Evolutionary conservation across 1,139 yeast species (phyloP).

Genomic region (Hansenula sp.): DNA sequence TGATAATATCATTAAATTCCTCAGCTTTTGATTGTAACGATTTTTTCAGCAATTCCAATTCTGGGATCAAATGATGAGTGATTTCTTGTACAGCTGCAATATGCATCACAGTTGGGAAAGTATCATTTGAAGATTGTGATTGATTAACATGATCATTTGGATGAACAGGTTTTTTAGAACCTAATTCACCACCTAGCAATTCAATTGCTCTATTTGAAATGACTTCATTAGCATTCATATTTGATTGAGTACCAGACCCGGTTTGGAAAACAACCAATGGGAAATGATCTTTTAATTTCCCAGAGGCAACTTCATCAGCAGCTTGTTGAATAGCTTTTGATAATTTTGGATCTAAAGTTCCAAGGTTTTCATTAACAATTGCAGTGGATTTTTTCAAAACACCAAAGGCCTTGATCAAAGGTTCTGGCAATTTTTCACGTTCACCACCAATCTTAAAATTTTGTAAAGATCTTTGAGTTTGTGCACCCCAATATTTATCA

Average conservation of each 20-base stretch:
- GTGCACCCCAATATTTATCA: conserved; percentile 95
- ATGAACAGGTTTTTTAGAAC: conserved; percentile 91
- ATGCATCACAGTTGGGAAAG: conserved; percentile 99
- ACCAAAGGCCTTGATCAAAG: conserved; percentile 90
- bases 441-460: conserved; percentile 95
- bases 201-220: conserved; percentile 98
- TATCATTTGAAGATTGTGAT: conserved; percentile 97
- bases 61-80: conserved; percentile 70
- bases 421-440: conserved; percentile 87
- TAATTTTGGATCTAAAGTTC: conserved; percentile 76
- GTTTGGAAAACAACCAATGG: conserved; percentile 98
- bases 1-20: conserved; percentile 84
- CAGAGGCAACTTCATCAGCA: conserved; percentile 91
- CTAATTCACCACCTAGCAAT: conserved; percentile 84
- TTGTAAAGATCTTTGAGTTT: conserved; percentile 89
- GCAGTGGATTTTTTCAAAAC: conserved; percentile 94
- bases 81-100: conserved; percentile 96
- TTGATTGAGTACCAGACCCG: conserved; percentile 97
- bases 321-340: conserved; percentile 87
- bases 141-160: conserved; percentile 98
- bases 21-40: conserved; percentile 72
- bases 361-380: conserved; percentile 78
- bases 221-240: conserved; percentile 98
- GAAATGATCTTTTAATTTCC: conserved; percentile 90
- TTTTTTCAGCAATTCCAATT: conserved; percentile 71